phyloP scores from a whole-genome alignment of 164 flowering plant species.

The Vitis amurensis region DNA sequence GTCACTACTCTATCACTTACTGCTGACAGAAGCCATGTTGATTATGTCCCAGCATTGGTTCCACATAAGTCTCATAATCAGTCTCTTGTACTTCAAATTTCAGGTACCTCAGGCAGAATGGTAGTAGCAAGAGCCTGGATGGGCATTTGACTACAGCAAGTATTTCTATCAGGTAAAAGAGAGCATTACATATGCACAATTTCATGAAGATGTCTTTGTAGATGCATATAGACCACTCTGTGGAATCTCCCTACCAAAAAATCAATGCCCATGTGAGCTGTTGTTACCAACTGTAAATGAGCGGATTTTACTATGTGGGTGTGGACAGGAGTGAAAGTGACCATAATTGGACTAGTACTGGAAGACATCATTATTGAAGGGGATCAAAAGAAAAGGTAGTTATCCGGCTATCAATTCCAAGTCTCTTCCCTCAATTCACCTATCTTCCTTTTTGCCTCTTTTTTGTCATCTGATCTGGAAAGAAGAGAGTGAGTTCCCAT shows the following conservation, averaged over 20 bases:
- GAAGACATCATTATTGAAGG: conserved; percentile 46
- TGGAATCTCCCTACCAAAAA: conserved; percentile 10
- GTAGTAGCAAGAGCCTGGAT: conserved; percentile 1
- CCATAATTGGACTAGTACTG: conserved; percentile 23
- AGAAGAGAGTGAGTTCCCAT: conserved; percentile 23
- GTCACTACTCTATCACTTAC: conserved; percentile 2
- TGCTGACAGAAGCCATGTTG: conserved; percentile 5
- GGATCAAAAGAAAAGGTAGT: conserved; percentile 38
- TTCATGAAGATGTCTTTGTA: conserved; percentile 2
- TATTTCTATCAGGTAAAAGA: not conserved
- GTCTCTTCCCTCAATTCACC: conserved; percentile 28
- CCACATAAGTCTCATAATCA: not conserved
- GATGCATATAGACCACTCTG: conserved; percentile 2
- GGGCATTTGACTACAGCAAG: not conserved
- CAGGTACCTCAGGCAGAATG: not conserved
- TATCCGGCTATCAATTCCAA: conserved; percentile 26
- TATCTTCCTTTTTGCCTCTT: conserved; percentile 33
- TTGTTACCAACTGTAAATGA: conserved; percentile 33
- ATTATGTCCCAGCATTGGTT: conserved; percentile 10
- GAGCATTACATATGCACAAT: not conserved
- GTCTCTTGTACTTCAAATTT: conserved; percentile 1
- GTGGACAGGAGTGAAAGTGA: conserved; percentile 29
- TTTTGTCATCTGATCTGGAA: conserved; percentile 39
- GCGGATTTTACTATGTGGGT: conserved; percentile 17
- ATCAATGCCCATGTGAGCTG: conserved; percentile 23